Percentiles rank a stretch among this genome's conserved stretches.
Evolutionary conservation across 2,329 filamentous ascomycete species (phyloP).

Genomic region (Botryotinia convoluta): DNA sequence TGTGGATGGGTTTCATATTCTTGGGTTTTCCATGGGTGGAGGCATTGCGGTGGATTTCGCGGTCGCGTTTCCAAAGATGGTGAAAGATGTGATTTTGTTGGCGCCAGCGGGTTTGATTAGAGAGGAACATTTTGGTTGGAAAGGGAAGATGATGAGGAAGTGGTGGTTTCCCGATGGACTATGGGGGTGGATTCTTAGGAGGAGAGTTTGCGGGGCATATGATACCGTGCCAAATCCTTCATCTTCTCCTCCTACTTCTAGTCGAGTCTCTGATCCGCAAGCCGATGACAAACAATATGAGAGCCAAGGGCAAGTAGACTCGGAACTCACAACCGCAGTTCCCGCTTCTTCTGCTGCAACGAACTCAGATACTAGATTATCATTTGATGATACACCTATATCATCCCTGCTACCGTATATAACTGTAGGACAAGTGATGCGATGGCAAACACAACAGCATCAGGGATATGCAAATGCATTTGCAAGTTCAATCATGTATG

Average conservation of each 20-base stretch:
- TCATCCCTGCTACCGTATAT: slow-evolving; percentile 24
- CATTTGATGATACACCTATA: slow-evolving; percentile 29
- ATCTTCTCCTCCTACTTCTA: not conserved
- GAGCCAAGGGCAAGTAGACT: slow-evolving; percentile 19
- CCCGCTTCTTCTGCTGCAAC: not conserved
- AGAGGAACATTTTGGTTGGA: slow-evolving; percentile 50
- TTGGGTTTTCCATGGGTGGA: slow-evolving; percentile 80
- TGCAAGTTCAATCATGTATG: slow-evolving; percentile 55
- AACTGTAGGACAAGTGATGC: slow-evolving; percentile 40
- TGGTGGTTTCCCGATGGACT: slow-evolving; percentile 54
- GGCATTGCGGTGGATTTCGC: slow-evolving; percentile 70
- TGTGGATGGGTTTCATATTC: slow-evolving; percentile 58
- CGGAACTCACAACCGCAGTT: not conserved
- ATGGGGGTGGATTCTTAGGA: slow-evolving; percentile 25
- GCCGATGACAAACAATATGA: slow-evolving; percentile 18
- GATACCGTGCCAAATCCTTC: not conserved
- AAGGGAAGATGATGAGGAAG: slow-evolving; percentile 52
- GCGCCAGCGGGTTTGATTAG: slow-evolving; percentile 75
- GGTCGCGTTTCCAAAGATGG: slow-evolving; percentile 63
- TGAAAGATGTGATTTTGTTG: slow-evolving; percentile 70
- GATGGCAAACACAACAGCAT: slow-evolving; percentile 58
- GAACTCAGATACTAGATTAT: slow-evolving; percentile 17
- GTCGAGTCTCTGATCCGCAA: not conserved
- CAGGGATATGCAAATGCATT: slow-evolving; percentile 59
- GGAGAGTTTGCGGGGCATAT: slow-evolving; percentile 7